A percentile compares a stretch with the other conserved stretches of the same genome.
These are phyloP conservation scores for Yarrowia keelungensis DNA, from an alignment of 805 yeast genomes.

Conservation along the genomic window DNA sequence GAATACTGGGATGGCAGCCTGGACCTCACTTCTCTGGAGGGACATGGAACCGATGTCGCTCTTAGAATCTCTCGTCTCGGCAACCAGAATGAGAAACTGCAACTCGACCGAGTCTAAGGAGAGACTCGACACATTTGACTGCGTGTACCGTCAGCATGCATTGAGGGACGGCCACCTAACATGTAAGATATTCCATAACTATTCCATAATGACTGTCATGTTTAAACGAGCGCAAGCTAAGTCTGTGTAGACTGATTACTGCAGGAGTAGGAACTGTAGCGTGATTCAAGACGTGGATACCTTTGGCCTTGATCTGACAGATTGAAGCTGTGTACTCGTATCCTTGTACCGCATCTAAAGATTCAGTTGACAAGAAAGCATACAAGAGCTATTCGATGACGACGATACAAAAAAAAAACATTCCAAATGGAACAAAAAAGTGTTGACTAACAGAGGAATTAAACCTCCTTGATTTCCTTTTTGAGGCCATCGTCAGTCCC, in stretches of 20 bases:
- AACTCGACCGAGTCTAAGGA: slow-evolving; percentile 70
- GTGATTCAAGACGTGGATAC: too few species aligned
- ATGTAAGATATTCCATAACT: slow-evolving; percentile 19
- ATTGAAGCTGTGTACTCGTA: too few species aligned
- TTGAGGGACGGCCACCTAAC: slow-evolving; percentile 19
- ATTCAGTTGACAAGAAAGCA: too few species aligned
- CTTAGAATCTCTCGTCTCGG: slow-evolving; percentile 82
- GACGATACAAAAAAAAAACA: neutral
- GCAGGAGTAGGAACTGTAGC: too few species aligned
- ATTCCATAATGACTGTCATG: slow-evolving; percentile 23
- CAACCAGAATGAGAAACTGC: slow-evolving; percentile 63
- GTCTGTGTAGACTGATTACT: neutral
- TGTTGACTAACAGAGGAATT: slow-evolving; percentile 38
- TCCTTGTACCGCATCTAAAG: too few species aligned
- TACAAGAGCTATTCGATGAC: too few species aligned
- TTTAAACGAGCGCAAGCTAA: neutral
- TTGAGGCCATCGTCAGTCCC: slow-evolving; percentile 38
- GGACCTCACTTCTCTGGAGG: slow-evolving; percentile 81
- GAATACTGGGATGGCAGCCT: slow-evolving; percentile 97
- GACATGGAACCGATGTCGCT: slow-evolving; percentile 90
- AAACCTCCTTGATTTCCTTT: slow-evolving; percentile 33
- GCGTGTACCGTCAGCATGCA: slow-evolving; percentile 25
- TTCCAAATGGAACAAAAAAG: neutral
- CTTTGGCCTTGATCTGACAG: too few species aligned
- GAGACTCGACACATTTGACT: neutral